phyloP scores from a whole-genome alignment of 1,284 basidiomycete species.

The Inonotus obliquus region DNA sequence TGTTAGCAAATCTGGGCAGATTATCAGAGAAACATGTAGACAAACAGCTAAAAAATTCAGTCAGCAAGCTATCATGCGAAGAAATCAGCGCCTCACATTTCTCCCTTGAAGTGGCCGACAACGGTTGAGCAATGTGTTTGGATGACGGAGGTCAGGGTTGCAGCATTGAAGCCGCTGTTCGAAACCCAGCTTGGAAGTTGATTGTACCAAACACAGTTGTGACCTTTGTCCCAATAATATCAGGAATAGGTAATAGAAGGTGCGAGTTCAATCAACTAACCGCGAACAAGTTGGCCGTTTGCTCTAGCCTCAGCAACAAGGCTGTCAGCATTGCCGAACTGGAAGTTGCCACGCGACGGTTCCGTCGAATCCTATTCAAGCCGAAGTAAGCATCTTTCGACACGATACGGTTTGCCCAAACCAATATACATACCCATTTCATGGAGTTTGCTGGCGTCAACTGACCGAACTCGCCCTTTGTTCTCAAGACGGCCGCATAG shows the following conservation, averaged over 20 bases:
- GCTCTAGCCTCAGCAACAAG: conserved; percentile 26
- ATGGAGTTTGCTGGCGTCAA: conserved; percentile 36
- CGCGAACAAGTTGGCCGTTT: conserved; percentile 21
- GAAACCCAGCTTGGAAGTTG: conserved; percentile 26
- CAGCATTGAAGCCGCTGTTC: conserved; percentile 20
- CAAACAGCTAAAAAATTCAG: background rate
- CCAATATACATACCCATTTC: conserved; percentile 30
- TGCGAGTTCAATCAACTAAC: background rate
- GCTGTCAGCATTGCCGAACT: conserved; percentile 25
- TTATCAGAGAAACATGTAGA: background rate
- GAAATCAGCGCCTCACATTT: conserved; percentile 14
- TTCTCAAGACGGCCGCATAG: conserved; percentile 22
- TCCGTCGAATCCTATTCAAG: conserved; percentile 20
- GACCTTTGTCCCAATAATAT: conserved; percentile 5
- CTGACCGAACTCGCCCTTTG: conserved; percentile 31
- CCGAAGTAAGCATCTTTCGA: background rate
- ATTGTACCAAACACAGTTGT: conserved; percentile 24
- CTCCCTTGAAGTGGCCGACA: conserved; percentile 21
- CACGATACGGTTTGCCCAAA: background rate
- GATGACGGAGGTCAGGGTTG: conserved; percentile 21
- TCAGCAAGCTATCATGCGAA: background rate
- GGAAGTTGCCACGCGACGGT: conserved; percentile 25
- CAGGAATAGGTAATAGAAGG: background rate
- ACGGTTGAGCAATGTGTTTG: conserved; percentile 22
- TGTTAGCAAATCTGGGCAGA: background rate